Base-by-base conservation (phyloP, 768 basidiomycete species). In the Collybia sordida region DNA sequence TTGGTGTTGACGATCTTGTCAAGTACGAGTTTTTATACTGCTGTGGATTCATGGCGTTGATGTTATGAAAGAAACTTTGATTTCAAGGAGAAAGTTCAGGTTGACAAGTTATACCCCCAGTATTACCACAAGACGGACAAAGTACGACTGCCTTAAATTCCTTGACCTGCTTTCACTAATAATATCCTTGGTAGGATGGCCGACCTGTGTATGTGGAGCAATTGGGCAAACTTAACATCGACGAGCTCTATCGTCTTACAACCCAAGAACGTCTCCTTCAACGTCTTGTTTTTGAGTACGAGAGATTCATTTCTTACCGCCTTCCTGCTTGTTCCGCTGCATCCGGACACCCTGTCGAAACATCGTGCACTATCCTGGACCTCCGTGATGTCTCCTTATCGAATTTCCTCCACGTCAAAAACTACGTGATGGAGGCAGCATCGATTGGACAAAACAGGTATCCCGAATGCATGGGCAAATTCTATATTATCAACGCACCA, bases 401-500 rank as follows among this genome's bases (percentile, higher is more conserved):
- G 54, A 83, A 83, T 64, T 98, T 98, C 65, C 94, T 87, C 68
- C 82, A 81, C 62, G 94, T 98, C 72, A 95, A 92, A 72, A 89
- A 91, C 70, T 96, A 93, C 74, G 88, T 98, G 37, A 79, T 76
- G 53, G 68, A 80, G 18, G 90, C 93, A 0, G 73, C 88, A 0
- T 63, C 66, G 22, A 86, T 99, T 67, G 91, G 92, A 9, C 94
- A 97, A 68, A 82, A 97, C 73, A 78, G 88, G 57, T 98, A 94
- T 68, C 91, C 93, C 1, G 92, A 96, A 68, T 83, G 79, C 57
- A 93, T 98, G 96, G 96, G 96, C 74, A 92, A 90, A 65, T 98
- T 99, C 76, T 99, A 91, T 78, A 94, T 98, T 79, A 90, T 97
- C 80, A 98, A 98, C 63, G 90, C 93, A 0, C 96, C 96, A 0